Conservation (phyloP, 306 rosid species). For the Cucurbita moschata region DNA sequence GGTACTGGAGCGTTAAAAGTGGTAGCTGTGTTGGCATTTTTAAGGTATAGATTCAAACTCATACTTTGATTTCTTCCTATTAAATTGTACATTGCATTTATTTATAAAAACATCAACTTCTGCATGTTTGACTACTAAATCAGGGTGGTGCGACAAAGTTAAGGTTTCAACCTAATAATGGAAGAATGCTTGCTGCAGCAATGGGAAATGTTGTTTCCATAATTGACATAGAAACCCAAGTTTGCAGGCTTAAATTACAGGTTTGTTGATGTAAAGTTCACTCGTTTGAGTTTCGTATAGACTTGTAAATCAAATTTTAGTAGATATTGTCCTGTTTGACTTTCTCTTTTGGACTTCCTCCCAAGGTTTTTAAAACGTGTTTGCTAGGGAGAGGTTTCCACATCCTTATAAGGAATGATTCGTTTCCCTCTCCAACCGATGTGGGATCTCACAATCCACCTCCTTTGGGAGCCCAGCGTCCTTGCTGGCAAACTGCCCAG, state of each 20-base stretch:
- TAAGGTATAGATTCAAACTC: conserved; percentile 33
- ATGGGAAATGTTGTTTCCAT: conserved; percentile 36
- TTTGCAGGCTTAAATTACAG: conserved; percentile 38
- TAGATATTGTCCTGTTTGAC: too few relatives aligned
- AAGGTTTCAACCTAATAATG: conserved; percentile 70
- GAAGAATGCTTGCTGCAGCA: conserved; percentile 64
- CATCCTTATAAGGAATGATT: too few relatives aligned
- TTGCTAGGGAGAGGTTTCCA: too few relatives aligned
- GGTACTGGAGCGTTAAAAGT: conserved; percentile 67
- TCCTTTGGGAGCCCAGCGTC: too few relatives aligned
- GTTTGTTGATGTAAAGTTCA: conserved; percentile 9
- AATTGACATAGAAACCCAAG: conserved; percentile 46
- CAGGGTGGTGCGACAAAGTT: conserved; percentile 66
- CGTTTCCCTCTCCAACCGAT: too few relatives aligned
- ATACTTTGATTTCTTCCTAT: not conserved
- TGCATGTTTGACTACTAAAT: conserved; percentile 8
- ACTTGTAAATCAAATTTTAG: not conserved
- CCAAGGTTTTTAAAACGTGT: too few relatives aligned
- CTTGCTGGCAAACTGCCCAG: too few relatives aligned
- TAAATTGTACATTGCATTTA: not conserved
- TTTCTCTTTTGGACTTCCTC: too few relatives aligned
- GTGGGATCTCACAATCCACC: too few relatives aligned
- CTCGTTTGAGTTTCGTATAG: not conserved
- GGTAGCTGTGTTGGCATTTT: conserved; percentile 49
- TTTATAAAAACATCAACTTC: not conserved